Percentiles rank a stretch among this genome's conserved stretches.
phyloP scores from a whole-genome alignment of 352 stramenopile genomes.

The Phytopythium oedochilum region DNA sequence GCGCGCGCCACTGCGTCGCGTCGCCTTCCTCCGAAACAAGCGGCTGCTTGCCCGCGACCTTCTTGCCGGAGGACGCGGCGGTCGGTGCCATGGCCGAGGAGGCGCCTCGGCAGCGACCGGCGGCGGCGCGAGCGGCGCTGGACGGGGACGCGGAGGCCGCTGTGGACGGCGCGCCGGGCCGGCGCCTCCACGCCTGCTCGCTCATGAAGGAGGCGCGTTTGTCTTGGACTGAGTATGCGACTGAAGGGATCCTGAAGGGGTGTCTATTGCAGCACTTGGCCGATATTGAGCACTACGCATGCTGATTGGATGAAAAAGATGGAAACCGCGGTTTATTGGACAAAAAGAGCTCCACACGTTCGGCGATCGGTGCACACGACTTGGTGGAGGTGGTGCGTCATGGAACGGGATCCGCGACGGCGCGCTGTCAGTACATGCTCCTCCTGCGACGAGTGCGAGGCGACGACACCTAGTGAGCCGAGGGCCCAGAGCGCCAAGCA shows the following conservation, averaged over 20 bases:
- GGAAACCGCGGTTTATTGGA: not conserved
- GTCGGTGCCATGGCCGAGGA: constrained; percentile 5
- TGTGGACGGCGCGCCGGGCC: not conserved
- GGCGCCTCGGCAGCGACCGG: no score
- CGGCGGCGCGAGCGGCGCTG: not conserved
- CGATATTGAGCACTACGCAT: not conserved
- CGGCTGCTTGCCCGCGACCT: not conserved
- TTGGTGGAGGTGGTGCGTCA: constrained; percentile 7
- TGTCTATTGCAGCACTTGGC: no score
- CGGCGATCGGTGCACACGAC: not conserved
- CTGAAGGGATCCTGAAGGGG: constrained; percentile 1
- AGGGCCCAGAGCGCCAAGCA: no score
- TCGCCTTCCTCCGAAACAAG: not conserved
- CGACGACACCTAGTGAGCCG: not conserved
- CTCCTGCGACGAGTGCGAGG: constrained; percentile 14
- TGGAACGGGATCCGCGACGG: no score
- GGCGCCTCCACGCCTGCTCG: constrained; percentile 1
- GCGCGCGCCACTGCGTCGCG: constrained; percentile 58
- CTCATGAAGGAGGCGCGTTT: not conserved
- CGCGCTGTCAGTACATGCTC: constrained; percentile 33
- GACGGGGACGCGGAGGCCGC: not conserved
- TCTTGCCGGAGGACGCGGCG: constrained; percentile 3
- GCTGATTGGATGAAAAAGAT: constrained; percentile 1
- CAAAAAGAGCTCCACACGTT: constrained; percentile 7
- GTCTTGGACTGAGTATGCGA: not conserved